Conservation (phyloP, 768 basidiomycete species). For the Mycena venus region DNA sequence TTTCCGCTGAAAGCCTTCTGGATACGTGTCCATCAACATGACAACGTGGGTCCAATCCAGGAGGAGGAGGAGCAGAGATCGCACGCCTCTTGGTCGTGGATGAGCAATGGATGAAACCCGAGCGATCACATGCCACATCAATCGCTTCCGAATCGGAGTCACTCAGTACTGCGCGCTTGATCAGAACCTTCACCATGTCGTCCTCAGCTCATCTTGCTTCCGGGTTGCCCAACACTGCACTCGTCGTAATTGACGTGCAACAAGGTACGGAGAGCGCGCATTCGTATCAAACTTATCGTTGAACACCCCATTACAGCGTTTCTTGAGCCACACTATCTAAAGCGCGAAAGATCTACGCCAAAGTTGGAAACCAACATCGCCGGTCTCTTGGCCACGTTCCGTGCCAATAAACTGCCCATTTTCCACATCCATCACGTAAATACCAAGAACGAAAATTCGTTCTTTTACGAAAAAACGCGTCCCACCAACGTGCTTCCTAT, state of each 20-base stretch:
- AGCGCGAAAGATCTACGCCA: conserved; percentile 20
- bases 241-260: conserved; percentile 28
- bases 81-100: too few relatives aligned
- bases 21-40: too few relatives aligned
- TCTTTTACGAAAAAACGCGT: conserved; percentile 16
- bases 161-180: neutral
- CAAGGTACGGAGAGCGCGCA: neutral
- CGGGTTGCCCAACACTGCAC: conserved; percentile 19
- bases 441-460: conserved; percentile 1
- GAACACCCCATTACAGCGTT: conserved; percentile 16
- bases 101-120: too few relatives aligned
- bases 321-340: neutral
- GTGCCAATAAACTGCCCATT: conserved; percentile 10
- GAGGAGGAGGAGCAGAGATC: too few relatives aligned
- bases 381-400: conserved; percentile 21
- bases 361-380: conserved; percentile 27
- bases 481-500: conserved; percentile 13
- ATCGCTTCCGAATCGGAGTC: neutral
- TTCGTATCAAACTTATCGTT: neutral
- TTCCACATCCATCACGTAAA: conserved; percentile 28
- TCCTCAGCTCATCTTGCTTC: neutral
- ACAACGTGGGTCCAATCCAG: too few relatives aligned
- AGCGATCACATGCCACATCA: too few relatives aligned
- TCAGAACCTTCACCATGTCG: neutral
- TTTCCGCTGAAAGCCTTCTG: too few relatives aligned